These are phyloP conservation scores for Cryphonectria japonica DNA, from an alignment of 2,329 filamentous ascomycete species.

Conservation along the genomic window DNA sequence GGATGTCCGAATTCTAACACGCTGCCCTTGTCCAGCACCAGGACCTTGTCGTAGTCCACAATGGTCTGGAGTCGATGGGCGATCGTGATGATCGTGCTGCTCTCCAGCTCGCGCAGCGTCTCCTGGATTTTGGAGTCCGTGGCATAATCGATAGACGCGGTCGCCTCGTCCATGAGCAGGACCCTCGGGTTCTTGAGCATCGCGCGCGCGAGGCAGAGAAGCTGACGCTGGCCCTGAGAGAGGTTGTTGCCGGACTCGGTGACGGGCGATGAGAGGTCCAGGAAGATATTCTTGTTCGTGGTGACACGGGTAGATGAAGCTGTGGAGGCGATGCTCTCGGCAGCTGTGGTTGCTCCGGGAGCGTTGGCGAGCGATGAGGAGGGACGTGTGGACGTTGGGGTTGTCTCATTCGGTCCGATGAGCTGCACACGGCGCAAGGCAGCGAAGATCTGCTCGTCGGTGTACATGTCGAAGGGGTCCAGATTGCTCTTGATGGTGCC, in stretches of 20 bases:
- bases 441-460: conserved; percentile 86
- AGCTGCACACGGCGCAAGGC: conserved; percentile 88
- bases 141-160: conserved; percentile 94
- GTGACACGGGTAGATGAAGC: conserved; percentile 43
- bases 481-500: conserved; percentile 91
- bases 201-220: conserved; percentile 89
- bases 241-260: conserved; percentile 92
- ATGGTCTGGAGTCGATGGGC: conserved; percentile 95
- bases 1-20: conserved; percentile 93
- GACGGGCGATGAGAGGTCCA: conserved; percentile 80
- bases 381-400: conserved; percentile 32
- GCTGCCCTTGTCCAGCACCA: conserved; percentile 87
- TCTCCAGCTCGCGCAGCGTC: conserved; percentile 86
- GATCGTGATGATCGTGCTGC: conserved; percentile 92
- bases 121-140: conserved; percentile 96
- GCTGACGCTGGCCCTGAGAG: conserved; percentile 93
- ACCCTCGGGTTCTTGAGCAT: conserved; percentile 90
- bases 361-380: conserved; percentile 28
- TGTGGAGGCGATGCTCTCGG: conserved; percentile 27
- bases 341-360: conserved; percentile 34
- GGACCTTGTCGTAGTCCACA: conserved; percentile 96
- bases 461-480: conserved; percentile 88
- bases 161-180: conserved; percentile 99
- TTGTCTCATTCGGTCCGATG: conserved; percentile 64
- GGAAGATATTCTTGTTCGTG: conserved; percentile 94